Conservation (phyloP, 495 filamentous ascomycete species). For the Penicillium ochrochloron region DNA sequence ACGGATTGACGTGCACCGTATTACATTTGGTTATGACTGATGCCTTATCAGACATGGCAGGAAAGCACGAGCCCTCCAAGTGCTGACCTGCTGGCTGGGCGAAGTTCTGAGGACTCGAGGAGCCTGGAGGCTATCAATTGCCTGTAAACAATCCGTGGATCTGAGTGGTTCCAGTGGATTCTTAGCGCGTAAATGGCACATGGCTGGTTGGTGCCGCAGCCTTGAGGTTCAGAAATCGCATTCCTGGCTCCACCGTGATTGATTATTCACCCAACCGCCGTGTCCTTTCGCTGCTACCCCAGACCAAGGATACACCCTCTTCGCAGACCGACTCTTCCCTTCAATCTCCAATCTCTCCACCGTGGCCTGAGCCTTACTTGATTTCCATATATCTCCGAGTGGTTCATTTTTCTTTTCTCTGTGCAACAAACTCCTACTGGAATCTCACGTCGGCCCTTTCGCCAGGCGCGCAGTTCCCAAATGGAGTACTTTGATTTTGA, state of each 20-base stretch:
- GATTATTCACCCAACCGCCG: constrained; percentile 35
- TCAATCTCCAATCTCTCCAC: constrained; percentile 16
- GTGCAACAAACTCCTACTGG: constrained; percentile 4
- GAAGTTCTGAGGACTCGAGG: not conserved
- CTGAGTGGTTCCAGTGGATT: not conserved
- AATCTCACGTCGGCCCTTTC: constrained; percentile 3
- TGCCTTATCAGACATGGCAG: constrained; percentile 20
- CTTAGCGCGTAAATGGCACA: constrained; percentile 17
- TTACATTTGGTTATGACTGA: constrained; percentile 24
- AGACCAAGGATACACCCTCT: constrained; percentile 35
- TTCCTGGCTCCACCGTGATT: constrained; percentile 24
- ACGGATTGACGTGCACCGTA: not conserved
- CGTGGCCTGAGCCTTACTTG: constrained; percentile 11
- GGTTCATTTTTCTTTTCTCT: constrained; percentile 6
- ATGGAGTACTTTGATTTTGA: constrained; percentile 64
- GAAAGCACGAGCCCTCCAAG: constrained; percentile 15
- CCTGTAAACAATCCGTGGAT: not conserved
- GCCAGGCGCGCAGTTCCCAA: constrained; percentile 7
- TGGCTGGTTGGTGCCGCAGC: constrained; percentile 3
- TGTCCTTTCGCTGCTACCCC: constrained; percentile 33
- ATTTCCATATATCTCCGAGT: not conserved
- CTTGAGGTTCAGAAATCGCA: constrained; percentile 18
- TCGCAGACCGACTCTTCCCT: constrained; percentile 33
- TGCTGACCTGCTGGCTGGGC: not conserved
- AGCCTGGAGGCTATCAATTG: not conserved